phyloP scores from a whole-genome alignment of 805 yeast species.

The Sugiyamaella mastotermitis region DNA sequence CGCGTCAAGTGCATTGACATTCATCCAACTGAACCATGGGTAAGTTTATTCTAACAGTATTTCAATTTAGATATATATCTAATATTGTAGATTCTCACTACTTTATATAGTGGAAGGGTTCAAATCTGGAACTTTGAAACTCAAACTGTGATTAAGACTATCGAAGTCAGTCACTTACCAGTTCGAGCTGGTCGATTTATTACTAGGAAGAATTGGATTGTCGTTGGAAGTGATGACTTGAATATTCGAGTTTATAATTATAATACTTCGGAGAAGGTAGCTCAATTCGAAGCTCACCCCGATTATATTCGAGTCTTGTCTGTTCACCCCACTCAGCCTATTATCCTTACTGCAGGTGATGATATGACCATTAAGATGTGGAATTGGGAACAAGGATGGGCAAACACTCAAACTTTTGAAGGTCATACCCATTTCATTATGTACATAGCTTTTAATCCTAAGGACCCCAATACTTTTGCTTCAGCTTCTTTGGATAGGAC shows the following conservation, averaged over 20 bases:
- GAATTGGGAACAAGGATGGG: slow-evolving; percentile 98
- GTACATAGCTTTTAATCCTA: slow-evolving; percentile 93
- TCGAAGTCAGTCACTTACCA: slow-evolving; percentile 94
- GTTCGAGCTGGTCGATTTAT: slow-evolving; percentile 93
- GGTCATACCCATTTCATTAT: slow-evolving; percentile 96
- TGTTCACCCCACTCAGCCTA: slow-evolving; percentile 91
- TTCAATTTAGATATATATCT: slow-evolving; percentile 3
- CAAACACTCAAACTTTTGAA: slow-evolving; percentile 80
- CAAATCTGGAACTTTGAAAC: slow-evolving; percentile 96
- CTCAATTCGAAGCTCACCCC: slow-evolving; percentile 97
- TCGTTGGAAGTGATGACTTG: slow-evolving; percentile 94
- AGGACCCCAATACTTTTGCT: slow-evolving; percentile 96
- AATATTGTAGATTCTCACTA: too few species aligned
- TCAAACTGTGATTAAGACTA: slow-evolving; percentile 68
- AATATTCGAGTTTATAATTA: slow-evolving; percentile 89
- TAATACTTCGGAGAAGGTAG: slow-evolving; percentile 89
- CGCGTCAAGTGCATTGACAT: slow-evolving; percentile 97
- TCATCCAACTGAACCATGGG: slow-evolving; percentile 98
- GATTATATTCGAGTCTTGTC: slow-evolving; percentile 92
- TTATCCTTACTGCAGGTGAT: slow-evolving; percentile 82
- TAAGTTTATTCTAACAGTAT: slow-evolving; percentile 28
- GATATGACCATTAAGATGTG: slow-evolving; percentile 88
- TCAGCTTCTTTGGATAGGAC: slow-evolving; percentile 95
- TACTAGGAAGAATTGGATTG: slow-evolving; percentile 95
- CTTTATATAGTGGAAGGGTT: slow-evolving; percentile 83